Evolutionary conservation across 2,329 filamentous ascomycete species (phyloP).

Genomic region (Trichoderma harzianum): DNA sequence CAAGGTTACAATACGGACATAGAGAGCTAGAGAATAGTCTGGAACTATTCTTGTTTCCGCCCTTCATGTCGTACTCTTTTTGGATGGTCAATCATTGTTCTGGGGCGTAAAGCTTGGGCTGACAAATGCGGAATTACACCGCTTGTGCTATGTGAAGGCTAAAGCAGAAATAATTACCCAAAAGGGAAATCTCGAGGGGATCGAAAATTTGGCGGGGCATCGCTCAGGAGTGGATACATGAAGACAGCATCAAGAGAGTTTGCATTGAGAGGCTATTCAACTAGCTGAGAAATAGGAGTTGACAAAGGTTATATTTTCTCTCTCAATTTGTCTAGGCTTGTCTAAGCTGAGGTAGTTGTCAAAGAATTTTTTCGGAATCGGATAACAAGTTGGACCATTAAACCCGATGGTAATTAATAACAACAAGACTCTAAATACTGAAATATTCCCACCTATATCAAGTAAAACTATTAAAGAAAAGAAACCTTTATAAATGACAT

Average conservation of each 20-base stretch:
- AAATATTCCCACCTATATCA: not conserved
- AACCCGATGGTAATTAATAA: not conserved
- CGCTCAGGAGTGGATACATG: not conserved
- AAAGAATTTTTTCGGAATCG: not conserved
- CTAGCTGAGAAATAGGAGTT: not conserved
- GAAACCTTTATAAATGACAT: not conserved
- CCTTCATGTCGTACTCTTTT: not conserved
- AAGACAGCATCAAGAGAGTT: not conserved
- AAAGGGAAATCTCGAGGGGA: not conserved
- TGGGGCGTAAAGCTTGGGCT: not conserved
- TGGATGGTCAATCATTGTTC: not conserved
- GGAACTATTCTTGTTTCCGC: not conserved
- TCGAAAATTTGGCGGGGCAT: not conserved
- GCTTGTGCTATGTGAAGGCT: no score
- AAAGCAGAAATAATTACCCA: not conserved
- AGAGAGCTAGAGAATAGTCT: not conserved
- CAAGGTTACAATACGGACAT: not conserved
- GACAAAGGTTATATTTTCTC: not conserved
- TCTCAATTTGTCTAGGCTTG: not conserved
- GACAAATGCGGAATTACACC: conserved; percentile 7
- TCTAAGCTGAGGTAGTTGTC: not conserved
- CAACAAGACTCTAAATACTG: not conserved
- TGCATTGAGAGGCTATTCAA: not conserved
- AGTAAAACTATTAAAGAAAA: not conserved
- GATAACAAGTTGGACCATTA: not conserved